A percentile compares a stretch with the other conserved stretches of the same genome.
phyloP scores from a whole-genome alignment of 2,329 filamentous ascomycete species.

The Ascochyta fabae region DNA sequence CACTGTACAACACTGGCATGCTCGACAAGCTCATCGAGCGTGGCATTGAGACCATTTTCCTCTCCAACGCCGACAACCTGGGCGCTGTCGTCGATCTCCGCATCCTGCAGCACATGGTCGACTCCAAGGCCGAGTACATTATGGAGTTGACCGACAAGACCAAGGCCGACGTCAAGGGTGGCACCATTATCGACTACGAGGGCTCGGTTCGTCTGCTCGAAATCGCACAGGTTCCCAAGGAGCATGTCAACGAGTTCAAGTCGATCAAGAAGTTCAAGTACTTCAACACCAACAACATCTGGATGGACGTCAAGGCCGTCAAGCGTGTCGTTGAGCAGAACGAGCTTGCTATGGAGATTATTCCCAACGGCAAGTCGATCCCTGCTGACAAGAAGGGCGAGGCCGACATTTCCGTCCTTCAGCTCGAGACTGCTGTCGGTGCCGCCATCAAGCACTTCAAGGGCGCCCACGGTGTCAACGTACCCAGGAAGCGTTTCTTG shows the following conservation, averaged over 20 bases:
- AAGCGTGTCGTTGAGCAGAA: slow-evolving; percentile 99
- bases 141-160: slow-evolving; percentile 99
- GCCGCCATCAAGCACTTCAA: slow-evolving; percentile 98
- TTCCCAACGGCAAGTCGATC: slow-evolving; percentile 98
- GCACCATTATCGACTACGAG: slow-evolving; percentile 99
- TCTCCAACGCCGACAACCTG: slow-evolving; percentile 99
- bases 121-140: slow-evolving; percentile 96
- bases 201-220: slow-evolving; percentile 95
- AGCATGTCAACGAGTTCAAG: slow-evolving; percentile 99
- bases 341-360: slow-evolving; percentile 99
- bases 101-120: slow-evolving; percentile 99
- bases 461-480: slow-evolving; percentile 98
- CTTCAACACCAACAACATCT: slow-evolving; percentile 99
- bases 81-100: slow-evolving; percentile 96
- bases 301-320: slow-evolving; percentile 96
- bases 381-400: slow-evolving; percentile 99
- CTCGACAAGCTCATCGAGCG: slow-evolving; percentile 95
- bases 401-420: slow-evolving; percentile 94
- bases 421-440: slow-evolving; percentile 98
- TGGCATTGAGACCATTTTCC: slow-evolving; percentile 96
- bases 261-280: slow-evolving; percentile 99
- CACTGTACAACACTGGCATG: slow-evolving; percentile 97
- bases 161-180: slow-evolving; percentile 99
- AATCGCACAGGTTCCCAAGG: slow-evolving; percentile 98
- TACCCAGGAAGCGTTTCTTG: slow-evolving; percentile 95